A percentile compares a stretch with the other conserved stretches of the same genome.
Evolutionary conservation across 2,329 filamentous ascomycete genomes (phyloP).

Genomic region (Eutypella sp.): DNA sequence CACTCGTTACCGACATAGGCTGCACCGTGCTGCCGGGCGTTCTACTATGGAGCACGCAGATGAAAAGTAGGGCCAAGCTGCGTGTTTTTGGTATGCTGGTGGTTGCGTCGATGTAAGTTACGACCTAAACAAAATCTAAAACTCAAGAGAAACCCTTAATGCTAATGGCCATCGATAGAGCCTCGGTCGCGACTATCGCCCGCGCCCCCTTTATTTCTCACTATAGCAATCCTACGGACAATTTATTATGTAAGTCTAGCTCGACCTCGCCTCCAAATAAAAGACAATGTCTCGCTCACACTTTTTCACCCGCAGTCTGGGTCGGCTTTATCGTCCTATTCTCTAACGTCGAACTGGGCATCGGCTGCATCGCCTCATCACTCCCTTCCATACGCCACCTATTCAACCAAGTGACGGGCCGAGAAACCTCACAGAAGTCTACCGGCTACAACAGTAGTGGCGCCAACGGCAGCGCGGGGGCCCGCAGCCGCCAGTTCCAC

Average conservation of each 20-base stretch:
- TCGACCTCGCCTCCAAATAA: not conserved
- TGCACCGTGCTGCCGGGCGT: slow-evolving; percentile 26
- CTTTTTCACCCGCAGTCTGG: slow-evolving; percentile 12
- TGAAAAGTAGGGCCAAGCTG: slow-evolving; percentile 19
- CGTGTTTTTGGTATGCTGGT: slow-evolving; percentile 19
- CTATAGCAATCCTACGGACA: slow-evolving; percentile 15
- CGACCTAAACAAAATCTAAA: not conserved
- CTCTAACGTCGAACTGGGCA: slow-evolving; percentile 17
- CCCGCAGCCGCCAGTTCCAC: slow-evolving; percentile 2
- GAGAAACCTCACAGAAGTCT: slow-evolving; percentile 4
- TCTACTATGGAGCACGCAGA: slow-evolving; percentile 28
- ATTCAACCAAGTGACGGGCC: not conserved
- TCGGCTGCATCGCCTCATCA: slow-evolving; percentile 12
- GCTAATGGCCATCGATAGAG: slow-evolving; percentile 8
- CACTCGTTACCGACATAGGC: slow-evolving; percentile 29
- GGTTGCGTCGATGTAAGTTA: slow-evolving; percentile 21
- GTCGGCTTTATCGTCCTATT: slow-evolving; percentile 17
- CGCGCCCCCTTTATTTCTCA: slow-evolving; percentile 17
- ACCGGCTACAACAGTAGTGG: not conserved
- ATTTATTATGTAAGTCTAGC: slow-evolving; percentile 14
- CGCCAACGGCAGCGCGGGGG: no score
- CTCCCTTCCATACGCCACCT: slow-evolving; percentile 11
- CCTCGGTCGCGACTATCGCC: slow-evolving; percentile 18
- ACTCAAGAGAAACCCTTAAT: not conserved
- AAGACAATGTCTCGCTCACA: not conserved